These are phyloP conservation scores for Erythrophleum fordii DNA, from an alignment of 306 rosid genomes.

Conservation along the genomic window DNA sequence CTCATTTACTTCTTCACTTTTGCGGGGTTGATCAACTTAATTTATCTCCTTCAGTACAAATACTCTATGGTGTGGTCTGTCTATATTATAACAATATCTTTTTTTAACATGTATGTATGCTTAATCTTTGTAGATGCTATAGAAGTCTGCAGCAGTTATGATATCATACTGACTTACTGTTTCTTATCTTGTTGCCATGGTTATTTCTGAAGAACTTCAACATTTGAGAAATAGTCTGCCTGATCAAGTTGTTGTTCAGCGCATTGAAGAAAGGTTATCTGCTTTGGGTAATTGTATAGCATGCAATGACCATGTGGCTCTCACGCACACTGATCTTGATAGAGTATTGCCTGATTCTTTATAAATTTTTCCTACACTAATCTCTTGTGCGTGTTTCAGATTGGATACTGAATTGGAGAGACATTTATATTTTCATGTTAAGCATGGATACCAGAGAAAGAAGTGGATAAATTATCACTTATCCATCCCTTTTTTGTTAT, in stretches of 20 bases:
- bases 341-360: conserved; percentile 45
- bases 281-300: conserved; percentile 86
- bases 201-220: conserved; percentile 69
- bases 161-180: conserved; percentile 18
- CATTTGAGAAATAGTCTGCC: conserved; percentile 90
- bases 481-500: not conserved
- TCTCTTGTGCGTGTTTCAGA: not conserved
- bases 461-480: not conserved
- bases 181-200: conserved; percentile 18
- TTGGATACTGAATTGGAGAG: conserved; percentile 20
- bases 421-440: not conserved
- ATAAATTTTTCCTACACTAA: not conserved
- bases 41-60: not conserved
- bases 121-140: conserved; percentile 1
- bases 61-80: not conserved
- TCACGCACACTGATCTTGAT: conserved; percentile 84
- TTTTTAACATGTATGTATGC: not conserved
- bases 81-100: not conserved
- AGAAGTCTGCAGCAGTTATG: not conserved
- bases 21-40: not conserved
- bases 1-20: not conserved
- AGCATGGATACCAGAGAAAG: conserved; percentile 8
- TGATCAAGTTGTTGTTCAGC: conserved; percentile 83
- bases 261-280: conserved; percentile 75
- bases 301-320: conserved; percentile 92